Evolutionary conservation across 805 yeast species (phyloP), one percentile per base, ranked within the genome.

Genomic region (Pichia paraexigua): DNA sequence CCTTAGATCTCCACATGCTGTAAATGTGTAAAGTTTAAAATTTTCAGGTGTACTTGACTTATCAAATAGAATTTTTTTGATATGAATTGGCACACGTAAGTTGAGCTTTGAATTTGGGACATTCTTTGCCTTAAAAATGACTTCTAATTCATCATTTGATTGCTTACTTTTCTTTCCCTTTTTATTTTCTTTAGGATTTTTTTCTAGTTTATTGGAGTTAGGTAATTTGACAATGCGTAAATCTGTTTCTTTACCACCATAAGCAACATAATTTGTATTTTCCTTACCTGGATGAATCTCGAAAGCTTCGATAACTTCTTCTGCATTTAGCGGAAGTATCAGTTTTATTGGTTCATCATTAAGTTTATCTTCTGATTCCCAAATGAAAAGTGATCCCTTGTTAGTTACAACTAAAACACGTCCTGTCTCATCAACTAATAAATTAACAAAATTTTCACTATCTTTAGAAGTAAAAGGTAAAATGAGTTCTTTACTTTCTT

Each of bases 221-320:
- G 56, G 54, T 22, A 79, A 54, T 43, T 69, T 57, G 45, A 77
- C 64, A 21, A 83, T 67, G 48, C 77, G 78, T 6, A 87, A 68
- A 63, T 87, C 91, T 53, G 81, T 81, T 59, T 90, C 95, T 61
- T 87, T 80, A 28, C 98, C 99, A 37, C 97, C 97, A 60, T 72
- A 79, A 1, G 94, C 96, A 66, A 86, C 80, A 2, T 82, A 64
- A 22, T 79, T 77, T 41, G 83, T 63, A 8, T 82, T 46, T 11
- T 49, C 45, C 12, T 21, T 32, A 17, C 53, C 54, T 12, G 54
- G 58, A 47, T 55, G 59, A 9, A 46, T 15, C 37, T 35, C 40
- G 2, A 53, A 15, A 2, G 51, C 48, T 22, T 49, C 53, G 22
- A 55, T 30, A 15, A 5, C 79, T 3, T 75, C 80, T 41, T 66